phyloP scores from a whole-genome alignment of 768 basidiomycete species.

The Hirschioporus abietinus region DNA sequence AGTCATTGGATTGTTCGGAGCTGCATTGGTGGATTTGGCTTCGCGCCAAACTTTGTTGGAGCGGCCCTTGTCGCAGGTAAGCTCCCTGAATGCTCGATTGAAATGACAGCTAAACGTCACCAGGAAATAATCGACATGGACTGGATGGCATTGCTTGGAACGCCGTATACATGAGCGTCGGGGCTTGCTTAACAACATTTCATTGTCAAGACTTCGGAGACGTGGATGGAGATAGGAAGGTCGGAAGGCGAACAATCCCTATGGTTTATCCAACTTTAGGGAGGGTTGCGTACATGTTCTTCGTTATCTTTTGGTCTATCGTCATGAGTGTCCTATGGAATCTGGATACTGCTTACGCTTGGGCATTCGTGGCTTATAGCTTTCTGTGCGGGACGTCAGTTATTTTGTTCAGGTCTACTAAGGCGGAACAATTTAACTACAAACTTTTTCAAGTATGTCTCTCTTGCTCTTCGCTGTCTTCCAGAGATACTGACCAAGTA shows the following conservation, averaged over 20 bases:
- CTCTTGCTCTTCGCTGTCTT: no score
- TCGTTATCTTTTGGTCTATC: background rate
- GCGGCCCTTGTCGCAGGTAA: background rate
- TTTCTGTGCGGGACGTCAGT: background rate
- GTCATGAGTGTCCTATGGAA: background rate
- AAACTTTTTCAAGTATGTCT: background rate
- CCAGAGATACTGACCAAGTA: background rate
- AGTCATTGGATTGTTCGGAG: background rate
- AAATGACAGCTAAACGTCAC: no score
- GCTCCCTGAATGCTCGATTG: no score
- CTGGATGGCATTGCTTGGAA: background rate
- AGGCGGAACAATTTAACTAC: background rate
- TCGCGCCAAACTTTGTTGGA: background rate
- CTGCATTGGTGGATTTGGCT: background rate
- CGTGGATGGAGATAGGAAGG: background rate
- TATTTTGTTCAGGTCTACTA: background rate
- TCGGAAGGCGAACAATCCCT: background rate
- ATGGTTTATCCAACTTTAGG: background rate
- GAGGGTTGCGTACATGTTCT: background rate
- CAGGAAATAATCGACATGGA: background rate
- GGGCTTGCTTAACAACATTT: background rate
- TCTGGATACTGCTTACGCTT: no score
- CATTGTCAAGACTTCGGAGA: background rate
- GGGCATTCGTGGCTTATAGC: no score
- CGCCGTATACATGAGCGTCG: background rate